phyloP scores from a whole-genome alignment of 352 stramenopile genomes.

The Elongisporangium prolatum region DNA sequence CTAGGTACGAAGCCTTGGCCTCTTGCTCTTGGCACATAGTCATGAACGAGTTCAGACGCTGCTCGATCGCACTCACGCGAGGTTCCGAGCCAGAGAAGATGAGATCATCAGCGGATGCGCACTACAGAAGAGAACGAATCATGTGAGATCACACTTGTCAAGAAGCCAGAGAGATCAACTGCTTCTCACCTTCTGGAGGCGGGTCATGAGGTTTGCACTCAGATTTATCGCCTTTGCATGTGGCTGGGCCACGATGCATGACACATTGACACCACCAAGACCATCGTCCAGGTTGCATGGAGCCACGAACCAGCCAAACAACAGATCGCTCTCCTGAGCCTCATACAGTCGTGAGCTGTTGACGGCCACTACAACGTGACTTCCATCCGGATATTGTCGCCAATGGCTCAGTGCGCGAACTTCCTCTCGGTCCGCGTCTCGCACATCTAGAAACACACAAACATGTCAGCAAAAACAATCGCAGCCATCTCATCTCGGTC shows the following conservation, averaged over 20 bases:
- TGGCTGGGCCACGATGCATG: constrained; percentile 43
- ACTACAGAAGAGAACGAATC: neutral
- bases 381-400: constrained; percentile 58
- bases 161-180: neutral
- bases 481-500: constrained; percentile 1
- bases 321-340: constrained; percentile 21
- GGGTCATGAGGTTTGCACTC: constrained; percentile 44
- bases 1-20: constrained; percentile 4
- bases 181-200: constrained; percentile 21
- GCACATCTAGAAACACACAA: constrained; percentile 8
- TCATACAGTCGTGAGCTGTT: constrained; percentile 16
- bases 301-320: constrained; percentile 59
- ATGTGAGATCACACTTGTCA: neutral
- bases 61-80: neutral
- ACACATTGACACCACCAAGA: constrained; percentile 35
- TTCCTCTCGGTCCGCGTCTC: constrained; percentile 3
- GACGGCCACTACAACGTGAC: constrained; percentile 44
- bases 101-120: neutral
- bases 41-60: neutral
- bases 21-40: constrained; percentile 6
- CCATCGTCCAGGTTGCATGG: constrained; percentile 29
- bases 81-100: neutral
- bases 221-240: constrained; percentile 34
- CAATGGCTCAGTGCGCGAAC: constrained; percentile 38
- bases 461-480: neutral